Conservation (phyloP, 2,329 filamentous ascomycete genomes). For the Ilyonectria sp. region DNA sequence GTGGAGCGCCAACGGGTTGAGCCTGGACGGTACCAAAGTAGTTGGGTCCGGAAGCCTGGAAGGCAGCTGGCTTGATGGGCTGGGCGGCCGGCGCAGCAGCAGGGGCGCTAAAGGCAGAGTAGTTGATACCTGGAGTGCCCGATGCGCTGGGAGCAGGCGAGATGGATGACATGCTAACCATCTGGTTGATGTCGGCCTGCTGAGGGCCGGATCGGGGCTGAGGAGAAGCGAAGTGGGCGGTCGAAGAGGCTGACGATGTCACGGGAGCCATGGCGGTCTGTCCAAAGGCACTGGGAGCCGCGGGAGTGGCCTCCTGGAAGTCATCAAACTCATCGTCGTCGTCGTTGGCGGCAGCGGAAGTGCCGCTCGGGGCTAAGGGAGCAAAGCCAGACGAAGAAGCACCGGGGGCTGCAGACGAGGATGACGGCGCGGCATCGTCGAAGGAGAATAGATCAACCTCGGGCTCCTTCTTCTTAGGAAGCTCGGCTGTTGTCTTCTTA, state of each 20-base stretch:
- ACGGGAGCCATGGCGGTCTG: conserved; percentile 64
- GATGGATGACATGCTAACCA: conserved; percentile 85
- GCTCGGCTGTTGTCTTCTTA: conserved; percentile 70
- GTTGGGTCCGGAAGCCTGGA: conserved; percentile 84
- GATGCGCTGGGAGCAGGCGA: conserved; percentile 78
- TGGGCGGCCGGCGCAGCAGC: conserved; percentile 56
- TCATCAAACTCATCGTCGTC: conserved; percentile 98
- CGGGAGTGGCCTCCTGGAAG: conserved; percentile 88
- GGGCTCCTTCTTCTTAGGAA: conserved; percentile 87
- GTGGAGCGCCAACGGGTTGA: conserved; percentile 48
- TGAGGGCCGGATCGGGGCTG: conserved; percentile 89
- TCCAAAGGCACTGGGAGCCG: conserved; percentile 55
- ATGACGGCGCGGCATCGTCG: conserved; percentile 78
- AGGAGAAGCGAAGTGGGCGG: conserved; percentile 82
- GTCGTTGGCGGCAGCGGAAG: conserved; percentile 59
- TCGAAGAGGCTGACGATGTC: conserved; percentile 67
- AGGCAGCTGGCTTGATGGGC: conserved; percentile 72
- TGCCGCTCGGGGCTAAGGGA: conserved; percentile 55
- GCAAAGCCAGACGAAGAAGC: conserved; percentile 65
- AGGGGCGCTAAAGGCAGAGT: conserved; percentile 71
- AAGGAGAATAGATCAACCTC: conserved; percentile 95
- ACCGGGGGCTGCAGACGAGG: conserved; percentile 60
- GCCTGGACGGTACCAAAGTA: conserved; percentile 90
- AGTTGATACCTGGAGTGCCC: conserved; percentile 72
- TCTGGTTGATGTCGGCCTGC: conserved; percentile 83